phyloP scores from a whole-genome alignment of 1,284 basidiomycete species.

The Ustilago xerochloae region DNA sequence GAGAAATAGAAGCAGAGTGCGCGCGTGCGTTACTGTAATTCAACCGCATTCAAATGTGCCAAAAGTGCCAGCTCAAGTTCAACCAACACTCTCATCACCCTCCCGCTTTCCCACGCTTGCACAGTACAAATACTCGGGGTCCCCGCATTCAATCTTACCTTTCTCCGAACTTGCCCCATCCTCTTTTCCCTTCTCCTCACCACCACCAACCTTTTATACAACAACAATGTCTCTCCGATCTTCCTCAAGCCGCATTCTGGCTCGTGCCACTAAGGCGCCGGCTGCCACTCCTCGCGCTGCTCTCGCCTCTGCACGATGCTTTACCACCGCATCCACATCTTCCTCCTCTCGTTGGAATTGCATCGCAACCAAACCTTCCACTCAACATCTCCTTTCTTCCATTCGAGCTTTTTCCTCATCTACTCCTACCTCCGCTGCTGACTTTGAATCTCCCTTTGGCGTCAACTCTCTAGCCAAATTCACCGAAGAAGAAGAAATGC shows the following conservation, averaged over 20 bases:
- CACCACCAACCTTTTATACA: not conserved
- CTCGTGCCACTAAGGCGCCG: slow-evolving; percentile 16
- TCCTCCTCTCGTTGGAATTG: slow-evolving; percentile 10
- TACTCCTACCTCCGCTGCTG: slow-evolving; percentile 23
- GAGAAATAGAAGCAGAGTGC: not conserved
- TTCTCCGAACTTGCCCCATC: not conserved
- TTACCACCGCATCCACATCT: slow-evolving; percentile 6
- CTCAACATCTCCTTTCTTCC: slow-evolving; percentile 27
- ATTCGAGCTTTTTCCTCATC: slow-evolving; percentile 50
- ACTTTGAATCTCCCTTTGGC: slow-evolving; percentile 65
- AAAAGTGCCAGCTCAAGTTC: no score
- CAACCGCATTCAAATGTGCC: no score
- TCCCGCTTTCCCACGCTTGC: not conserved
- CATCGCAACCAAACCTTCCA: slow-evolving; percentile 20
- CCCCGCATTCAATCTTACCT: slow-evolving; percentile 3
- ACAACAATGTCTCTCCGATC: slow-evolving; percentile 41
- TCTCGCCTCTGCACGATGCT: slow-evolving; percentile 24
- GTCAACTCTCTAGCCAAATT: slow-evolving; percentile 65
- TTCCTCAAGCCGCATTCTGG: slow-evolving; percentile 34
- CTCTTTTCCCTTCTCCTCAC: not conserved
- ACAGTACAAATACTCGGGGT: slow-evolving; percentile 17
- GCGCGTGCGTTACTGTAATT: not conserved
- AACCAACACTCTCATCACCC: not conserved
- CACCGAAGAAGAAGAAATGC: slow-evolving; percentile 67
- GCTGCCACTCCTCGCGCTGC: slow-evolving; percentile 5